These are phyloP conservation scores for Castanea sativa DNA, from an alignment of 306 rosid species.

Conservation along the genomic window DNA sequence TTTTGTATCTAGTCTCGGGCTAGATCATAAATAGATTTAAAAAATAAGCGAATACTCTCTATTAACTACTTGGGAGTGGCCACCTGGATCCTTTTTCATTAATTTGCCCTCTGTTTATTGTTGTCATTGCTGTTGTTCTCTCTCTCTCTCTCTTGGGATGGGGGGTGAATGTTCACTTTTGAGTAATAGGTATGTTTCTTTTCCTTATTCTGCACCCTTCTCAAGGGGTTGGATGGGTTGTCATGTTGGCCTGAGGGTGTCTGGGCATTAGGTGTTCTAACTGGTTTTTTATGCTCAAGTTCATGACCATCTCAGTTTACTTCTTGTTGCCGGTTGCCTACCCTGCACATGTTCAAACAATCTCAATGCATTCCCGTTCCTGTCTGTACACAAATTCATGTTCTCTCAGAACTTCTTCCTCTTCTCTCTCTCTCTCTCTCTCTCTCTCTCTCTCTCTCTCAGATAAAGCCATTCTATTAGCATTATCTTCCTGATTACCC, in stretches of 20 bases:
- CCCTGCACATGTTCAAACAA: background rate
- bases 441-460: background rate
- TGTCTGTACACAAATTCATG: background rate
- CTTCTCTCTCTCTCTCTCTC: too few relatives aligned
- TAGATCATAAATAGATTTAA: too few relatives aligned
- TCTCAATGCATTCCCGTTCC: background rate
- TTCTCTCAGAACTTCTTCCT: too few relatives aligned
- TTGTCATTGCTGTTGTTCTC: too few relatives aligned
- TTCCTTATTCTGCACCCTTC: background rate
- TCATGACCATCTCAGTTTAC: background rate
- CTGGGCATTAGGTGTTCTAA: background rate
- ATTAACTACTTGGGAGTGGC: too few relatives aligned
- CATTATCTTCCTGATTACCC: background rate
- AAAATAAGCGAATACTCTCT: too few relatives aligned
- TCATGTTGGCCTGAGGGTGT: background rate
- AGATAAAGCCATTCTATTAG: background rate
- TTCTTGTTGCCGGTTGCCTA: background rate
- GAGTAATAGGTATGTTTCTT: background rate
- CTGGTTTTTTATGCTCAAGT: background rate
- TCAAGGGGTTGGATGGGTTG: background rate
- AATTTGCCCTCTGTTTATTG: too few relatives aligned
- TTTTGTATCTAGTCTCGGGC: too few relatives aligned
- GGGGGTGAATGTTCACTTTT: too few relatives aligned
- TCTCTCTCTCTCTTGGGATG: too few relatives aligned
- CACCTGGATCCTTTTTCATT: too few relatives aligned